Evolutionary conservation across 345 rosid genomes (phyloP).

Genomic region (Eutrema heterophyllum): DNA sequence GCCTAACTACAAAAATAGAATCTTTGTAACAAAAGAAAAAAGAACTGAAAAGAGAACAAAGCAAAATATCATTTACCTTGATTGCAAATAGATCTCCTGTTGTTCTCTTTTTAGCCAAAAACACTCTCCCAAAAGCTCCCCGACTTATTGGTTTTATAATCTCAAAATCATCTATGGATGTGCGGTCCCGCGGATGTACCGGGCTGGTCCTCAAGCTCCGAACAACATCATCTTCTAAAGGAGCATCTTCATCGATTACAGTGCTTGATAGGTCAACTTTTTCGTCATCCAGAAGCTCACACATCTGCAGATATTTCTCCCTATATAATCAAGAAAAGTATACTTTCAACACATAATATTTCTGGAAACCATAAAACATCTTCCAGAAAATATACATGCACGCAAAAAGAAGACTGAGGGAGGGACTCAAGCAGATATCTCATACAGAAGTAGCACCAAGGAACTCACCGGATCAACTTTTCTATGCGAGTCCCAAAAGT

Average conservation of each 20-base stretch:
- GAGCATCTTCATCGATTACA: slow-evolving; percentile 90
- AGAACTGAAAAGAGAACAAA: background rate
- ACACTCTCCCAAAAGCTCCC: slow-evolving; percentile 99
- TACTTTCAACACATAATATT: slow-evolving; percentile 2
- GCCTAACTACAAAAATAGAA: background rate
- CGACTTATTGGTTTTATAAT: slow-evolving; percentile 99
- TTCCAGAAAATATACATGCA: background rate
- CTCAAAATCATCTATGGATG: slow-evolving; percentile 97
- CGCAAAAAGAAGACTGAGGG: background rate
- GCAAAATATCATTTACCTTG: slow-evolving; percentile 49
- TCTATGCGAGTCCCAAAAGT: slow-evolving; percentile 95
- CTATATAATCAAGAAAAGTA: slow-evolving; percentile 38
- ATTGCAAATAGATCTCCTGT: slow-evolving; percentile 99
- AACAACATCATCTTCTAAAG: slow-evolving; percentile 95
- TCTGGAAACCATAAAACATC: background rate
- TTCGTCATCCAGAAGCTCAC: slow-evolving; percentile 88
- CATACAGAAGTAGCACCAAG: slow-evolving; percentile 18
- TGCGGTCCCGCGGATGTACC: slow-evolving; percentile 85
- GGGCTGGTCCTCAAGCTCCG: slow-evolving; percentile 98
- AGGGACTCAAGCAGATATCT: background rate
- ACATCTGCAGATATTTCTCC: slow-evolving; percentile 96
- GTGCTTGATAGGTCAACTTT: slow-evolving; percentile 83
- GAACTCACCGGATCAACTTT: slow-evolving; percentile 71
- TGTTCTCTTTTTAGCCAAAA: slow-evolving; percentile 94
- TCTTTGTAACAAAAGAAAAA: background rate